These are phyloP conservation scores for Candida ipomoeae DNA, from an alignment of 805 yeast genomes.

Conservation along the genomic window DNA sequence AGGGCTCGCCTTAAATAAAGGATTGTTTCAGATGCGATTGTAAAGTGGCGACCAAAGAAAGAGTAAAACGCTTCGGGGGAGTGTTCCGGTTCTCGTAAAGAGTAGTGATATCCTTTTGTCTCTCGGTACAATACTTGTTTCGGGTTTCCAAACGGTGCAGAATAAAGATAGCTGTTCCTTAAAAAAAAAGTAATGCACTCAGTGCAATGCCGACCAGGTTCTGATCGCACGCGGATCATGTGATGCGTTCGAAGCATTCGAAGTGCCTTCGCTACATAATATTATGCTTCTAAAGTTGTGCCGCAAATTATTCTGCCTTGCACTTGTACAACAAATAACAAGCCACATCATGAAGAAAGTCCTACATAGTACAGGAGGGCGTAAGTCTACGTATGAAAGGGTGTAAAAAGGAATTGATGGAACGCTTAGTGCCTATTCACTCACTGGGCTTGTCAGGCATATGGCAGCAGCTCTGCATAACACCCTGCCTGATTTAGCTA, in stretches of 20 bases:
- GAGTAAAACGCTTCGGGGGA: neutral
- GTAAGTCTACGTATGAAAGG: neutral
- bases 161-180: neutral
- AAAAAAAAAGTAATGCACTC: constrained; percentile 1
- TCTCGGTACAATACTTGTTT: neutral
- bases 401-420: neutral
- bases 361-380: neutral
- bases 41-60: neutral
- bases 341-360: neutral
- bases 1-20: neutral
- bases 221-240: constrained; percentile 6
- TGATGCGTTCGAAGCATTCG: constrained; percentile 1
- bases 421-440: neutral
- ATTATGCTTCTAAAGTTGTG: neutral
- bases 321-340: neutral
- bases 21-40: neutral
- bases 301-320: neutral
- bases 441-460: neutral
- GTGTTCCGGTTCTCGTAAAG: neutral
- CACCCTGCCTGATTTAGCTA: neutral
- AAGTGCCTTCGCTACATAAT: neutral
- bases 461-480: neutral
- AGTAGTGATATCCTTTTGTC: neutral
- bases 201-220: constrained; percentile 1
- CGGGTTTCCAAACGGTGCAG: neutral